These are phyloP conservation scores for Amyloporia xantha DNA, from an alignment of 768 basidiomycete genomes.

Conservation along the genomic window DNA sequence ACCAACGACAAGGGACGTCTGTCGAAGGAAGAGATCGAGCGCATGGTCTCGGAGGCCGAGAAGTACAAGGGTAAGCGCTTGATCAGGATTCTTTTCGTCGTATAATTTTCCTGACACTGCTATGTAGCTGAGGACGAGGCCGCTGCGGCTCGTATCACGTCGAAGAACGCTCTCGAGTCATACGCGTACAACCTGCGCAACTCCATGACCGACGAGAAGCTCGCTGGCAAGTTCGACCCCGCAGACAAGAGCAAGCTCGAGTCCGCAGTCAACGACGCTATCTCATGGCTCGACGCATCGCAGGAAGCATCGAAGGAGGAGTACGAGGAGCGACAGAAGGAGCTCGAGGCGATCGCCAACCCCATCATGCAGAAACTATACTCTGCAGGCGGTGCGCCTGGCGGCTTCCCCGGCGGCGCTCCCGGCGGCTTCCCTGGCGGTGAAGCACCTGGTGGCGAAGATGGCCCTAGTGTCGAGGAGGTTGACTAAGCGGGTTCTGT, in stretches of 20 bases:
- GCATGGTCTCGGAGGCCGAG: conserved; percentile 95
- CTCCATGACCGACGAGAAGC: conserved; percentile 78
- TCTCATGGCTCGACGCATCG: conserved; percentile 79
- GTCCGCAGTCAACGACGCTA: conserved; percentile 72
- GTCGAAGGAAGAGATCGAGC: conserved; percentile 96
- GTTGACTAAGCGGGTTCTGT: conserved; percentile 51
- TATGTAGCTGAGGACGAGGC: conserved; percentile 74
- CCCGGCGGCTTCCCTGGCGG: conserved; percentile 40
- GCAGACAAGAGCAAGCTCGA: conserved; percentile 84
- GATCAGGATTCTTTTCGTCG: neutral
- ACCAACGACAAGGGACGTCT: conserved; percentile 96
- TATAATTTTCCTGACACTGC: neutral
- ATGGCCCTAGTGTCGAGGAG: conserved; percentile 89
- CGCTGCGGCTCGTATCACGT: conserved; percentile 70
- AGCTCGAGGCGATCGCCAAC: conserved; percentile 77
- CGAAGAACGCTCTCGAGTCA: conserved; percentile 93
- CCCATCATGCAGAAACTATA: conserved; percentile 74
- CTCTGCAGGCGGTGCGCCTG: conserved; percentile 48
- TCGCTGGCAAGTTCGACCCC: conserved; percentile 81
- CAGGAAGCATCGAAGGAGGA: conserved; percentile 93
- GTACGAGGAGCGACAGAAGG: conserved; percentile 89
- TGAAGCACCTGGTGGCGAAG: conserved; percentile 53
- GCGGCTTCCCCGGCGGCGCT: conserved; percentile 38
- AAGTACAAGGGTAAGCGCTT: conserved; percentile 68
- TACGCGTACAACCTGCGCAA: conserved; percentile 95